Base-by-base conservation (phyloP, 257 asterid genomes). In the Pogostemon cablin region DNA sequence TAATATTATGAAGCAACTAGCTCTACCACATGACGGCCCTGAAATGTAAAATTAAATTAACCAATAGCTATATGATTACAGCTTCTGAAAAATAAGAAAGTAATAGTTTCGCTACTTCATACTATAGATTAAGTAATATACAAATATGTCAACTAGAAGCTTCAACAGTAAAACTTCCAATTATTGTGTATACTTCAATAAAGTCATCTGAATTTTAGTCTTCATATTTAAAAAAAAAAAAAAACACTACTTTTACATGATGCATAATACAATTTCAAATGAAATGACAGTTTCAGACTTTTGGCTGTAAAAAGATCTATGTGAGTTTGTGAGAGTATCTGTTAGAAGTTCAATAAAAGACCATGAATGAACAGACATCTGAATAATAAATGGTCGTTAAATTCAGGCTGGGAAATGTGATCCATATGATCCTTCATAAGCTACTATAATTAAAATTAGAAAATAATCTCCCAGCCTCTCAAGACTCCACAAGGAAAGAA, bases 361-460 rank as follows among this genome's bases (percentile, higher is more conserved):
- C 69, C 53, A 44, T 64, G 34, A 64, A 32, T 46, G 11, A 32
- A 35, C 44, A 65, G 57, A 65, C 5, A 65, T 65, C 52, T 64
- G 44, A 25, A 46, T 43, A 32, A 11, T 46, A 11, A 65, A 47
- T 25, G 15, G 53, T 41, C 40, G 5, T 15, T 42, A 17, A 6
- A 17, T 7, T 62, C n/a, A 11, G 32, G 32, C 32, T 25, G 32
- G 32, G 32, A 43, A 46, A 48, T 63, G 5, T 10, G 7, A 32
- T 52, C 58, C 7, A 15, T 20, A 54, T 39, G 6, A 47, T 62
- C 54, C 40, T 42, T 43, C 69, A 64, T 44, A 43, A 44, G 56
- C 10, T 44, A 64, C 44, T 64, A 62, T 43, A 43, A 20, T 42
- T 17, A 9, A 58, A 35, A 35, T 58, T 58, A 8, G 40, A 9